Evolutionary conservation across 2,329 filamentous ascomycete genomes (phyloP), one percentile per base, ranked within the genome.

Genomic region (Phaeoacremonium minimum): DNA sequence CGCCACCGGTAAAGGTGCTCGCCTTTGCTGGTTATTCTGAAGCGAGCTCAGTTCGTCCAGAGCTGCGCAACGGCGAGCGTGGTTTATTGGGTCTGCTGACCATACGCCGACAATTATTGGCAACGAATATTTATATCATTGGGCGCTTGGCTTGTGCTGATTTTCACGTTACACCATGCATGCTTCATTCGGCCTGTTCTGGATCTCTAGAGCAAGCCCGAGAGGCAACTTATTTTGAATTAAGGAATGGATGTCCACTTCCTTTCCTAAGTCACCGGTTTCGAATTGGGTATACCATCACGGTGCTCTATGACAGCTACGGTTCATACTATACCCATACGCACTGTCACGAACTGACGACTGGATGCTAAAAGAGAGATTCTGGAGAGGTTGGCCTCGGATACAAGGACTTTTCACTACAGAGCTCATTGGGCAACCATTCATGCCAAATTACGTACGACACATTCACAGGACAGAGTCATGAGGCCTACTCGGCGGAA

Each of bases 361-460:
- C 22, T 37, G 32, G 31, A 35, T 18, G 39, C 31, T 19, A 36
- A 20, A 29, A 18, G n/a, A 26, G 22, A 26, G 22, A 9, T n/a
- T 9, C 22, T n/a, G n/a, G 22, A 35, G 26, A 32, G 30, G 29
- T 32, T 18, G 29, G 35, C 16, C 28, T 31, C 37, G 30, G 32
- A 33, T 28, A 33, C 19, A 32, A 40, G 26, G 38, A 38, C 38
- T 33, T 16, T 19, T 28, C 30, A 39, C 32, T 38, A 28, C 29
- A 42, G 35, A 44, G 30, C 38, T 40, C 34, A 30, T 38, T 35
- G 42, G 42, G 42, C 42, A 36, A 44, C 42, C 42, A 44, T 38
- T 44, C 42, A 44, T 44, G 42, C 42, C 42, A 28, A 34, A 44
- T 39, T 36, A 41, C 38, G 28, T 36, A 44, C 42, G 42, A 44